Evolutionary conservation across 2,329 filamentous ascomycete genomes (phyloP).

Genomic region (Fusarium sp.): DNA sequence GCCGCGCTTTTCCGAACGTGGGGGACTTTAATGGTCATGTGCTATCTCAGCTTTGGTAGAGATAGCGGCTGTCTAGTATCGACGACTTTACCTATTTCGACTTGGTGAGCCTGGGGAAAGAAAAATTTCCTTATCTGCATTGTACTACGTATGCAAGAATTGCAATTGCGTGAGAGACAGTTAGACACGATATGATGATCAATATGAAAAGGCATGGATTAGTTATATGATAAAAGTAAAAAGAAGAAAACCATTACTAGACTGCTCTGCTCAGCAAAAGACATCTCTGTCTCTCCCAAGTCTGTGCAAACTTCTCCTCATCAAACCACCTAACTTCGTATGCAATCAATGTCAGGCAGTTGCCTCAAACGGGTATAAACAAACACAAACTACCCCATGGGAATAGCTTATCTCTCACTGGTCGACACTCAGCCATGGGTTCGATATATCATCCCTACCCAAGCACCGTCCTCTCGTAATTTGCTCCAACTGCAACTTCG

Average conservation of each 20-base stretch:
- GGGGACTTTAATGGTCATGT: slow-evolving; percentile 42
- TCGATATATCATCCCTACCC: slow-evolving; percentile 6
- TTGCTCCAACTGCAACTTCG: neutral
- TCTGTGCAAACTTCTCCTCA: neutral
- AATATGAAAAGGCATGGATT: slow-evolving; percentile 12
- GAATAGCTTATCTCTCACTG: slow-evolving; percentile 19
- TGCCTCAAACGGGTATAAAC: slow-evolving; percentile 36
- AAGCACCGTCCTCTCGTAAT: neutral
- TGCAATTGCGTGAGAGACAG: neutral
- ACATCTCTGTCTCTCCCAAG: slow-evolving; percentile 10
- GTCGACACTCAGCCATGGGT: neutral
- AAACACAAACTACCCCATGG: slow-evolving; percentile 25
- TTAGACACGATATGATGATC: neutral
- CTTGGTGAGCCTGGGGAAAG: slow-evolving; percentile 19
- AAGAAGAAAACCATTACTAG: neutral
- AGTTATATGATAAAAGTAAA: neutral
- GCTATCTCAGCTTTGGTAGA: slow-evolving; percentile 19
- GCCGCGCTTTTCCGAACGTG: slow-evolving; percentile 48
- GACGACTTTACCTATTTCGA: slow-evolving; percentile 27
- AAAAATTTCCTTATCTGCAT: slow-evolving; percentile 25
- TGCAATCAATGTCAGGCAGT: slow-evolving; percentile 22
- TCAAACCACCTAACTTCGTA: slow-evolving; percentile 2
- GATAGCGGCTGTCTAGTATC: slow-evolving; percentile 14
- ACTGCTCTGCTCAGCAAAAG: neutral
- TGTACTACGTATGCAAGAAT: neutral